A percentile compares a stretch with the other conserved stretches of the same genome.
These are phyloP conservation scores for Pontederia crassipes DNA, from an alignment of 176 grass and related monocot species.

Conservation along the genomic window DNA sequence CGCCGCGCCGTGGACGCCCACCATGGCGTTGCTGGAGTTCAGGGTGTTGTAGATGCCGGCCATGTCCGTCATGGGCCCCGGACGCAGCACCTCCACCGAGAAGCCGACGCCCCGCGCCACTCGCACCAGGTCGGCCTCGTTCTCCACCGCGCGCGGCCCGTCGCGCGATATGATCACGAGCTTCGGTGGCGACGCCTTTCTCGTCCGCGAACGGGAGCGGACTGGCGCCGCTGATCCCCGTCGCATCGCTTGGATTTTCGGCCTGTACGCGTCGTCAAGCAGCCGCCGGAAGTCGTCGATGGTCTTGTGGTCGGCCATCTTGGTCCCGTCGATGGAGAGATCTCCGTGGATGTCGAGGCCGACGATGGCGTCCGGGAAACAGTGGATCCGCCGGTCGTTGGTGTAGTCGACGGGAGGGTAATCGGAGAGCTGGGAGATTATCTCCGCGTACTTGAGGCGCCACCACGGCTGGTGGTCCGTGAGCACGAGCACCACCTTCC, in stretches of 20 bases:
- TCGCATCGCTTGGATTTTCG: conserved; percentile 7
- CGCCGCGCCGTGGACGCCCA: conserved; percentile 13
- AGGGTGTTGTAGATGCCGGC: background rate
- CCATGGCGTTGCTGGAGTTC: background rate
- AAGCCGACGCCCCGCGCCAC: background rate
- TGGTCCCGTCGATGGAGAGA: conserved; percentile 34
- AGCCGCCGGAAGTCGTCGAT: conserved; percentile 52
- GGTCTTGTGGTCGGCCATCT: conserved; percentile 23
- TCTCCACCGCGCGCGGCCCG: background rate
- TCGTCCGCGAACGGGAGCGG: too few relatives aligned
- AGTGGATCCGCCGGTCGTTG: conserved; percentile 48
- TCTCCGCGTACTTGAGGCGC: conserved; percentile 48
- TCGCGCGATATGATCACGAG: conserved; percentile 1
- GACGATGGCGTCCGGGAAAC: conserved; percentile 58
- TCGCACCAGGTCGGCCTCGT: background rate
- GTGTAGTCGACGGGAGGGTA: conserved; percentile 46
- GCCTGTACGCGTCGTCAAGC: conserved; percentile 48
- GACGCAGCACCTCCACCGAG: background rate
- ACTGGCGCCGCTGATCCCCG: too few relatives aligned
- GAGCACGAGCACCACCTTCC: conserved; percentile 57
- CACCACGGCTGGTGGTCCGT: conserved; percentile 83
- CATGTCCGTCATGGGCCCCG: background rate
- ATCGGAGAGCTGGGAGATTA: conserved; percentile 44
- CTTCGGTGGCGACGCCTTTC: background rate
- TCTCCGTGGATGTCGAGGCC: conserved; percentile 73